phyloP scores from a whole-genome alignment of 2,329 filamentous ascomycete genomes.

The Epichloe scottii region DNA sequence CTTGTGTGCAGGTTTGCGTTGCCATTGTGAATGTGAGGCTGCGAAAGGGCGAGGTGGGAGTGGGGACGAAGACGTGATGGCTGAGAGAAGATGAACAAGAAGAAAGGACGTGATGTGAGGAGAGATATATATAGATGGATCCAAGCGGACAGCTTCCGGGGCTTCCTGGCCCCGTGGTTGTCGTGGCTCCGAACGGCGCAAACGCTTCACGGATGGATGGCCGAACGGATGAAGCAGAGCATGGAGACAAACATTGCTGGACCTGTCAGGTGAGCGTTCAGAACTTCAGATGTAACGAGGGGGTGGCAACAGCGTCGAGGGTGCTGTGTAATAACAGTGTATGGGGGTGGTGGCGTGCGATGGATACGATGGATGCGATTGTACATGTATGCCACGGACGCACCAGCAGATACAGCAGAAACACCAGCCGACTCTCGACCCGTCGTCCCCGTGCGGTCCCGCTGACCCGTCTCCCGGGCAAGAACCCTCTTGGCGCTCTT shows the following conservation, averaged over 20 bases:
- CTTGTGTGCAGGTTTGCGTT: slow-evolving; percentile 2
- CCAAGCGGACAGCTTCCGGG: neutral
- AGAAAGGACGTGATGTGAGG: neutral
- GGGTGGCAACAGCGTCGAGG: too few relatives aligned
- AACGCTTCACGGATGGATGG: neutral
- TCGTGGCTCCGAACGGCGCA: neutral
- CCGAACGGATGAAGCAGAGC: neutral
- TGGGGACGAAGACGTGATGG: neutral
- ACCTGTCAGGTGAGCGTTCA: neutral
- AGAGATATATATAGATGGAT: neutral
- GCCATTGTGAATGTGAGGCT: neutral
- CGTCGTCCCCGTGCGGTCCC: too few relatives aligned
- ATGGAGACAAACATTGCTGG: neutral
- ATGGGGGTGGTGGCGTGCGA: too few relatives aligned
- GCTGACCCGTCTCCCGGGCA: too few relatives aligned
- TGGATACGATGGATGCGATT: too few relatives aligned
- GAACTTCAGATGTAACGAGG: too few relatives aligned
- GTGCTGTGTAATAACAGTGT: too few relatives aligned
- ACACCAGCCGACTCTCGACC: too few relatives aligned
- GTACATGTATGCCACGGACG: too few relatives aligned
- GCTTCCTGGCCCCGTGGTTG: neutral
- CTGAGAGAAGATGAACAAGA: neutral
- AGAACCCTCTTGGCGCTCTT: neutral
- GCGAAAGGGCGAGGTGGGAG: neutral
- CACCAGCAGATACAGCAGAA: too few relatives aligned